Percentiles rank a stretch among this genome's conserved stretches.
Evolutionary conservation across 345 rosid genomes (phyloP).

Genomic region (Salix koriyanagi): DNA sequence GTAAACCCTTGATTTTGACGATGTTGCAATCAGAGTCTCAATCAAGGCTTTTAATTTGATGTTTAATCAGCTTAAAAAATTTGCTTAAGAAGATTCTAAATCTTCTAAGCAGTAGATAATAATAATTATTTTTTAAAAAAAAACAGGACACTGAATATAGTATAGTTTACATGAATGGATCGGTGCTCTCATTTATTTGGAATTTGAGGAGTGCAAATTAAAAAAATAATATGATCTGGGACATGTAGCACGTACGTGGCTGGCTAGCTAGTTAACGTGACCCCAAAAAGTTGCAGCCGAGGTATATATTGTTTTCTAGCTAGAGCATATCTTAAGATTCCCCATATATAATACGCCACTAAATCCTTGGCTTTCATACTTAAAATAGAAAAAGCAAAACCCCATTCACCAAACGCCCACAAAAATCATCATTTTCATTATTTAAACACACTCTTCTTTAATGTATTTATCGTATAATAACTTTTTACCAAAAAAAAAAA

Average conservation of each 20-base stretch:
- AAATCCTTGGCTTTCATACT: neutral
- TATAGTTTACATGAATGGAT: neutral
- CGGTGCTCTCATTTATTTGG: neutral
- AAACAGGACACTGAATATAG: neutral
- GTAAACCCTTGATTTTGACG: neutral
- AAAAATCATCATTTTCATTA: neutral
- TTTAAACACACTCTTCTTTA: neutral
- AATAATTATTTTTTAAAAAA: neutral
- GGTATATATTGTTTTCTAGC: neutral
- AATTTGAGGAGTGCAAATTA: neutral
- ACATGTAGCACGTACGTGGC: neutral
- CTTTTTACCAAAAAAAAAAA: neutral
- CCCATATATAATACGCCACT: neutral
- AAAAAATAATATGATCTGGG: neutral
- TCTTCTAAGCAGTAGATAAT: too few species aligned
- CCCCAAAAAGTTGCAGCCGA: neutral
- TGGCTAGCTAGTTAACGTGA: neutral
- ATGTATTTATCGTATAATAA: neutral
- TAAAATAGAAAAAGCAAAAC: neutral
- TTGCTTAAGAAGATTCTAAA: neutral
- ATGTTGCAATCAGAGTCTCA: neutral
- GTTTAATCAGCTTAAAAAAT: neutral
- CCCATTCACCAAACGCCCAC: neutral
- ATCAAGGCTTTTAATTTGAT: neutral
- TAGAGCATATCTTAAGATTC: conserved; percentile 8